Evolutionary conservation across 1,139 yeast genomes (phyloP).

Genomic region (Kurtzmaniella quercitrusa): DNA sequence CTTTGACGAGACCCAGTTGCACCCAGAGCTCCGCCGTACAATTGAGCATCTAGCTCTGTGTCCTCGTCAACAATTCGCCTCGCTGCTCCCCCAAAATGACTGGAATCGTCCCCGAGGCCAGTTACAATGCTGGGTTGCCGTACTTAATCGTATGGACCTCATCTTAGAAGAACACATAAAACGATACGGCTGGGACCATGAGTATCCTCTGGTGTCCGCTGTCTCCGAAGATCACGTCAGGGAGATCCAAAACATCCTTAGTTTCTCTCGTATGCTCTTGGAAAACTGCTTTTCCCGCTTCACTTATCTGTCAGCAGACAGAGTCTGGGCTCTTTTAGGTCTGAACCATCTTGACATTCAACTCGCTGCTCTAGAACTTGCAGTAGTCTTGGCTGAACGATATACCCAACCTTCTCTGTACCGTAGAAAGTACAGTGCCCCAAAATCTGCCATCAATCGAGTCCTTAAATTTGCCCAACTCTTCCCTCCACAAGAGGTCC

Average conservation of each 20-base stretch:
- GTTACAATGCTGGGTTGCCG: slow-evolving; percentile 70
- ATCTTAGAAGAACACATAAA: slow-evolving; percentile 52
- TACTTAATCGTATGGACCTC: slow-evolving; percentile 71
- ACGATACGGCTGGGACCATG: slow-evolving; percentile 51
- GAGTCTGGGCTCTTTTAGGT: slow-evolving; percentile 56
- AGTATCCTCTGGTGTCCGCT: slow-evolving; percentile 40
- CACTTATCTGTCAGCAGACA: slow-evolving; percentile 64
- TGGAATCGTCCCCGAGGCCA: slow-evolving; percentile 77
- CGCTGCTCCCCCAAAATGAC: background rate
- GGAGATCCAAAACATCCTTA: slow-evolving; percentile 49
- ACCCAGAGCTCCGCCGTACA: background rate
- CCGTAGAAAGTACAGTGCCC: slow-evolving; percentile 30
- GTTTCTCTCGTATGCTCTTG: slow-evolving; percentile 59
- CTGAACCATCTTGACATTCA: slow-evolving; percentile 59
- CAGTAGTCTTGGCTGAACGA: slow-evolving; percentile 57
- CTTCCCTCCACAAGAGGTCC: slow-evolving; percentile 43
- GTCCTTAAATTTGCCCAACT: slow-evolving; percentile 50
- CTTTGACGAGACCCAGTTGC: background rate
- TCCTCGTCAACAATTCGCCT: background rate
- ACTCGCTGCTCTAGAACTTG: slow-evolving; percentile 60
- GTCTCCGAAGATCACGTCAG: slow-evolving; percentile 35
- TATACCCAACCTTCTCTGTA: slow-evolving; percentile 35
- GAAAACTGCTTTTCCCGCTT: slow-evolving; percentile 68
- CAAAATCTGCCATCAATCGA: slow-evolving; percentile 39
- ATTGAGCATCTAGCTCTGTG: background rate